A percentile compares a stretch with the other conserved stretches of the same genome.
Evolutionary conservation across 257 asterid genomes (phyloP).

Genomic region (Galeopsis tetrahit): DNA sequence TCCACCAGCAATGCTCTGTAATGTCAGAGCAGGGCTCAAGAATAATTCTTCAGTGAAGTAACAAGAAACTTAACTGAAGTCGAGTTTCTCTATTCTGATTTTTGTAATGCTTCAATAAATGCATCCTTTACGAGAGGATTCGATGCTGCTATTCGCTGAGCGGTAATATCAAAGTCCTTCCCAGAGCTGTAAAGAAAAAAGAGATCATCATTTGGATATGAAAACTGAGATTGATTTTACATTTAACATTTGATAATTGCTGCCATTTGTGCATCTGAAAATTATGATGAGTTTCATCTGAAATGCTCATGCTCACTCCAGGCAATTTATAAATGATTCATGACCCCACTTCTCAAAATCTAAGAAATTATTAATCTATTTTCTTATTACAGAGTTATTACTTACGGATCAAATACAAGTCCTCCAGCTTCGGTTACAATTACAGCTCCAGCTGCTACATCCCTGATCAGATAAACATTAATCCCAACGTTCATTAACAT

Average conservation of each 20-base stretch:
- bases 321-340: not conserved
- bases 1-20: constrained; percentile 18
- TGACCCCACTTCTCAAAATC: not conserved
- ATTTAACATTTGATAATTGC: not conserved
- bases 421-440: constrained; percentile 89
- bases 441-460: constrained; percentile 89
- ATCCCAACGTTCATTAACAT: constrained; percentile 19
- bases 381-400: constrained; percentile 17
- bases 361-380: constrained; percentile 5
- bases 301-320: not conserved
- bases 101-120: constrained; percentile 63
- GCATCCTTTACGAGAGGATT: constrained; percentile 66
- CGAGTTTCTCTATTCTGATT: constrained; percentile 46
- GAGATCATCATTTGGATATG: not conserved
- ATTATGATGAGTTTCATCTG: not conserved
- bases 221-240: not conserved
- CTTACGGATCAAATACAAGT: constrained; percentile 83
- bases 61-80: constrained; percentile 30
- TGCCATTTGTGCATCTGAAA: not conserved
- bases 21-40: constrained; percentile 25
- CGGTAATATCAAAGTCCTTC: constrained; percentile 62
- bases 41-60: constrained; percentile 31
- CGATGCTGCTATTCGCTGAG: constrained; percentile 83
- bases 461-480: constrained; percentile 55
- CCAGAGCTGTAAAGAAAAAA: constrained; percentile 59